Percentiles rank a stretch among this genome's conserved stretches.
phyloP scores from a whole-genome alignment of 768 basidiomycete species.

The Boletellus ananiceps region DNA sequence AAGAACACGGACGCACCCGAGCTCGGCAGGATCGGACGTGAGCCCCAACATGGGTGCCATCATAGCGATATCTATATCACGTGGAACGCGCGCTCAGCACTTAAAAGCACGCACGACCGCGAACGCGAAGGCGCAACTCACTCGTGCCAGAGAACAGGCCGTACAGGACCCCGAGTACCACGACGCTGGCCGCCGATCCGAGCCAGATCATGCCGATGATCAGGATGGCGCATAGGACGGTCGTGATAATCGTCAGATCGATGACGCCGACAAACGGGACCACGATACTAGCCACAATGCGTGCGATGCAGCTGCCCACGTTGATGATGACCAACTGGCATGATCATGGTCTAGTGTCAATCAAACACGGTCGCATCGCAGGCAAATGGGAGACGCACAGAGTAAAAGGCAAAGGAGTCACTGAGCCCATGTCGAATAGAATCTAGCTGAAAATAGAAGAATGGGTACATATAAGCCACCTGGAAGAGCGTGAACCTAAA shows the following conservation, averaged over 20 bases:
- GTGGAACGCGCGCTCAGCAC: neutral
- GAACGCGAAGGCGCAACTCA: slow-evolving; percentile 14
- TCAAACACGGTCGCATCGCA: neutral
- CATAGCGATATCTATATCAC: slow-evolving; percentile 32
- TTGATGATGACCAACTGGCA: slow-evolving; percentile 50
- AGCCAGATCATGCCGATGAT: slow-evolving; percentile 45
- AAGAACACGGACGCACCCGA: slow-evolving; percentile 36
- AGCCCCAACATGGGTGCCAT: slow-evolving; percentile 44
- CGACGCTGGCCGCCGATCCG: slow-evolving; percentile 33
- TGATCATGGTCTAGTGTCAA: neutral
- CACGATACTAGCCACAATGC: slow-evolving; percentile 40
- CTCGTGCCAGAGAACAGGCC: slow-evolving; percentile 47
- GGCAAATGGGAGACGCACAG: slow-evolving; percentile 28
- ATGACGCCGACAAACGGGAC: slow-evolving; percentile 40
- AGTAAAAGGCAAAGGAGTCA: slow-evolving; percentile 49
- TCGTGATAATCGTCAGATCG: slow-evolving; percentile 38
- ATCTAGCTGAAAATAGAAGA: slow-evolving; percentile 57
- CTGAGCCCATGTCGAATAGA: slow-evolving; percentile 46
- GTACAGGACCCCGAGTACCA: slow-evolving; percentile 42
- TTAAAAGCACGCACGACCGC: too few species aligned
- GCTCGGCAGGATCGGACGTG: slow-evolving; percentile 45
- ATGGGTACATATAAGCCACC: slow-evolving; percentile 44
- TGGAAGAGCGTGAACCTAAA: slow-evolving; percentile 29
- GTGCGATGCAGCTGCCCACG: slow-evolving; percentile 44
- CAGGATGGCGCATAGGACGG: slow-evolving; percentile 24